These are phyloP conservation scores for Nothopassalora personata DNA, from an alignment of 2,329 filamentous ascomycete species.

Conservation along the genomic window DNA sequence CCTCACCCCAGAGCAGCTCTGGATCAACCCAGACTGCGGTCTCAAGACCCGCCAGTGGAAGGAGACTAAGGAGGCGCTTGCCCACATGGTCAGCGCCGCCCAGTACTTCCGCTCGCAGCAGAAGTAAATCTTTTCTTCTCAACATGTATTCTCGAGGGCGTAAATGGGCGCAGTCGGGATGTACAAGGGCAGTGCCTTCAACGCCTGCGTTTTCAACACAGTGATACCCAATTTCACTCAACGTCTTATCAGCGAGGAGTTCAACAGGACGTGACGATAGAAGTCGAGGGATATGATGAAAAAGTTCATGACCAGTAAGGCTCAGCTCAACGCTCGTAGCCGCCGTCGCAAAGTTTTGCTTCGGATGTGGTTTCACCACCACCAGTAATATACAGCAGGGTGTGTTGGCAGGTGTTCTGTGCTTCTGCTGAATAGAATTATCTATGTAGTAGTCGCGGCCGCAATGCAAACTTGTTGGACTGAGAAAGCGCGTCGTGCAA, in stretches of 20 bases:
- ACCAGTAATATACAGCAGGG: neutral
- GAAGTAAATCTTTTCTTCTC: conserved; percentile 18
- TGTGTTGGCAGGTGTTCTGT: conserved; percentile 9
- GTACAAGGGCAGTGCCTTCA: conserved; percentile 2
- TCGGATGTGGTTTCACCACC: neutral
- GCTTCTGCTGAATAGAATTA: neutral
- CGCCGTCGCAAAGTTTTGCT: conserved; percentile 5
- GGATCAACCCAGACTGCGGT: conserved; percentile 99
- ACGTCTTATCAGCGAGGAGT: conserved; percentile 29
- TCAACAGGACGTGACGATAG: conserved; percentile 23
- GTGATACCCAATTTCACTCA: conserved; percentile 29
- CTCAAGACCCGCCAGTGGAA: conserved; percentile 98
- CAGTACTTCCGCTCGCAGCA: conserved; percentile 81
- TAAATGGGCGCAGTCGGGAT: conserved; percentile 2
- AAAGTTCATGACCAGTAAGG: conserved; percentile 15
- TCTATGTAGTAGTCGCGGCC: conserved; percentile 1
- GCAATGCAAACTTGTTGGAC: neutral
- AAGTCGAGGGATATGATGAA: conserved; percentile 20
- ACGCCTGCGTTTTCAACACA: conserved; percentile 24
- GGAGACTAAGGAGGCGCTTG: conserved; percentile 93
- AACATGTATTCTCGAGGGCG: neutral
- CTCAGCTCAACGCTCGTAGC: conserved; percentile 28
- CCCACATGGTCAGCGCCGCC: conserved; percentile 97
- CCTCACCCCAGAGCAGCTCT: conserved; percentile 97
- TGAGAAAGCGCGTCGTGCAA: neutral